Conservation (phyloP, 2,329 filamentous ascomycete genomes). For the Phoma herbarum region DNA sequence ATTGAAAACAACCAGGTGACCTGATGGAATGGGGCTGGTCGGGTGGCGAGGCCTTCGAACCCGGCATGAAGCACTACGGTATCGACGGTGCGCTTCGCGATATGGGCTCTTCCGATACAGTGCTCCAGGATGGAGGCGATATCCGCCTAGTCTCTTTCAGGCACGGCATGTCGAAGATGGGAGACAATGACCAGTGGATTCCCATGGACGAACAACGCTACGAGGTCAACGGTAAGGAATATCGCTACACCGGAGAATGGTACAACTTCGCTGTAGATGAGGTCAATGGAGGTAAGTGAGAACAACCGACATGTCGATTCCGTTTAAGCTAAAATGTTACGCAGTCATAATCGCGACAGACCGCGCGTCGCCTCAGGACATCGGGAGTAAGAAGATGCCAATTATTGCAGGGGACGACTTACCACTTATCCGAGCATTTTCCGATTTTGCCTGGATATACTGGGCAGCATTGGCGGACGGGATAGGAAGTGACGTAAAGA, state of each 20-base stretch:
- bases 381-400: neutral
- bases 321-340: neutral
- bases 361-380: neutral
- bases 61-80: neutral
- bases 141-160: neutral
- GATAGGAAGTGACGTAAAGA: neutral
- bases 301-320: too few relatives aligned
- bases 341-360: constrained; percentile 7
- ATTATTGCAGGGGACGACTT: neutral
- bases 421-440: constrained; percentile 9
- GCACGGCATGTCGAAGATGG: neutral
- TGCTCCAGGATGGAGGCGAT: neutral
- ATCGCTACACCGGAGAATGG: constrained; percentile 4
- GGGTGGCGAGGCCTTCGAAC: neutral
- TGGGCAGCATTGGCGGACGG: neutral
- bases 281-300: neutral
- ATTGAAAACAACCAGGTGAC: neutral
- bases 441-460: constrained; percentile 7
- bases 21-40: neutral
- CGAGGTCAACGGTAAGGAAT: neutral
- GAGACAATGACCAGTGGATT: neutral
- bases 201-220: neutral
- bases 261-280: constrained; percentile 2
- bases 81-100: constrained; percentile 6
- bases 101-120: neutral